Base-by-base conservation (phyloP, 148 eudicot species). In the Chenopodium formosanum region DNA sequence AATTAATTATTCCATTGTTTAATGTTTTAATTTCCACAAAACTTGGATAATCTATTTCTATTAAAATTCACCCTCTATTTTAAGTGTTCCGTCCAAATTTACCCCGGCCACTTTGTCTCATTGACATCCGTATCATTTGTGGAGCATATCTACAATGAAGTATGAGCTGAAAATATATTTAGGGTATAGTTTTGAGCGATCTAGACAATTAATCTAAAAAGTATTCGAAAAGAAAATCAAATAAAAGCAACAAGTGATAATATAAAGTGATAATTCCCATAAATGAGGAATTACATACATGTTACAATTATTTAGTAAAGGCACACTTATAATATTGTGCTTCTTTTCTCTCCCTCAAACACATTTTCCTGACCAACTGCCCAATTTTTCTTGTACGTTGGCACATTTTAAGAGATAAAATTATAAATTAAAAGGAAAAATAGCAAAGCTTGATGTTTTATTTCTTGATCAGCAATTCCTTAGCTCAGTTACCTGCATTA, bases 401-500 rank as follows among this genome's bases (percentile, higher is more conserved):
- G 23, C 22, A 69, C 22, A 67, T 40, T 7, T 52, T 20, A 66
- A 12, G 2, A 50, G 53, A 13, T 2, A 10, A 50, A 50, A 50
- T 9, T 10, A 50, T 50, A 50, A 40, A 40, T 40, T 40, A 52
- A 11, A 47, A 65, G 50, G 20, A 10, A 20, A 62, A 62, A n/a
- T 20, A 5, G 66, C 25, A 20, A 1, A 37, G 63, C 65, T 78
- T 73, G 37, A 11, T 31, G 32, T 64, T 52, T 73, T 83, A 78
- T 76, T 83, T 46, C 82, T 79, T 79, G 66, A 13, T 69, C 75
- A 34, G 7, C 63, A 3, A 65, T 68, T 79, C 46, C 46, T 22
- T 71, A 68, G 0, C 64, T 83, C 65, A 83, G 76, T 58, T 79
- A 23, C 82, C 86, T 83, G 86, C 82, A 70, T 44, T 20, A 3